These are phyloP conservation scores for Metschnikowia peoriensis DNA, from an alignment of 805 yeast genomes.

Conservation along the genomic window DNA sequence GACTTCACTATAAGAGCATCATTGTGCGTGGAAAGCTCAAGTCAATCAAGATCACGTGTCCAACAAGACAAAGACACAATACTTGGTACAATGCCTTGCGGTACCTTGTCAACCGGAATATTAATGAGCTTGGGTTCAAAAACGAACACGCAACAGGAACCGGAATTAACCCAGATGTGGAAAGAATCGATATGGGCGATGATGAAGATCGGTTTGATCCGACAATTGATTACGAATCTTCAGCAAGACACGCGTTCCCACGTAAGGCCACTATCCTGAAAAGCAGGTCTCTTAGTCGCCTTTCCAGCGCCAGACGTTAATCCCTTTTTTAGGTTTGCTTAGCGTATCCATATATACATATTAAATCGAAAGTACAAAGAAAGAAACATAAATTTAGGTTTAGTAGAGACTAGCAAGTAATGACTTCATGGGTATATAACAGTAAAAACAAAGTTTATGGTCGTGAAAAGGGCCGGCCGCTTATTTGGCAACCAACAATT, in stretches of 20 bases:
- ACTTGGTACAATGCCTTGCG: slow-evolving; percentile 86
- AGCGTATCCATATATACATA: slow-evolving; percentile 3
- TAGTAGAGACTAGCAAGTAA: neutral
- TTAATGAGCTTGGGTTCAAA: slow-evolving; percentile 55
- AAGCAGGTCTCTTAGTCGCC: slow-evolving; percentile 9
- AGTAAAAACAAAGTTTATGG: neutral
- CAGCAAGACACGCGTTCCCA: slow-evolving; percentile 20
- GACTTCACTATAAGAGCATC: slow-evolving; percentile 81
- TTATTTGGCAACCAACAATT: slow-evolving; percentile 74
- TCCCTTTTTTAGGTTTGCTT: neutral
- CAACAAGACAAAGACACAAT: slow-evolving; percentile 82
- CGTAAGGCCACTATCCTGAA: slow-evolving; percentile 15
- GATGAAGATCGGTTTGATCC: slow-evolving; percentile 13
- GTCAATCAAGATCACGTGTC: slow-evolving; percentile 77
- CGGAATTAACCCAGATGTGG: slow-evolving; percentile 2
- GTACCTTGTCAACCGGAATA: slow-evolving; percentile 65
- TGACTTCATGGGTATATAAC: slow-evolving; percentile 1
- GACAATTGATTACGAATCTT: slow-evolving; percentile 13
- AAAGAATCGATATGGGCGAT: neutral
- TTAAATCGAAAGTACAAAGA: neutral
- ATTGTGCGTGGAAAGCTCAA: slow-evolving; percentile 67
- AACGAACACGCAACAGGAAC: neutral
- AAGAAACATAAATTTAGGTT: neutral
- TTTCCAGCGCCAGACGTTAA: slow-evolving; percentile 2
- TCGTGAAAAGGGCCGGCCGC: neutral